These are phyloP conservation scores for Strigomonas culicis DNA, from an alignment of 208 protist species.

Conservation along the genomic window DNA sequence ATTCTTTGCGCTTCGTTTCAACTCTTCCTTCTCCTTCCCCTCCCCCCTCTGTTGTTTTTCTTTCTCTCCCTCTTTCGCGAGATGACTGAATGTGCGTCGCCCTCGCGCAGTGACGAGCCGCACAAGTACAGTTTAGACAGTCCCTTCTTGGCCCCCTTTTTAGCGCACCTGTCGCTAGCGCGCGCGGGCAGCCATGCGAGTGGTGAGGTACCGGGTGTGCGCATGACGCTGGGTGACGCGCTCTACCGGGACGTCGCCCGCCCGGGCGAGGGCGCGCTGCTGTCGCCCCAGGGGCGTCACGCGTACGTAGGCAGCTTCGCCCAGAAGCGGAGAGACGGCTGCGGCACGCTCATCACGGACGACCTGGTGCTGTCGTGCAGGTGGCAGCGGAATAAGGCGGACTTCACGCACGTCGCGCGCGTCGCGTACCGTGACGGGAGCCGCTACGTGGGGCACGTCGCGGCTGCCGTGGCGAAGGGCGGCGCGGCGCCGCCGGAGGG, in stretches of 20 bases:
- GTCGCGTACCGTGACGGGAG: conserved; percentile 58
- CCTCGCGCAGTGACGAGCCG: too few relatives aligned
- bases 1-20: too few relatives aligned
- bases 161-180: too few relatives aligned
- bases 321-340: conserved; percentile 62
- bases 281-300: conserved; percentile 33
- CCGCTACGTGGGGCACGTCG: conserved; percentile 58
- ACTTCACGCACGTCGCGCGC: conserved; percentile 37
- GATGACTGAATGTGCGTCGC: too few relatives aligned
- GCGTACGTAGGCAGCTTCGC: conserved; percentile 69
- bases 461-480: conserved; percentile 4
- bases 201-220: too few relatives aligned
- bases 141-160: too few relatives aligned
- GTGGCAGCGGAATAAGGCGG: conserved; percentile 73
- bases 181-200: too few relatives aligned
- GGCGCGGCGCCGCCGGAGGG: background rate
- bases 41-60: background rate
- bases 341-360: conserved; percentile 52
- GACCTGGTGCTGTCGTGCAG: conserved; percentile 56
- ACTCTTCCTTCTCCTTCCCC: too few relatives aligned
- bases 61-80: background rate
- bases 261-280: conserved; percentile 61
- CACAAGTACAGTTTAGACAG: too few relatives aligned
- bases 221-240: too few relatives aligned
- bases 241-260: conserved; percentile 34